These are phyloP conservation scores for Ascosphaera apis DNA, from an alignment of 2,329 filamentous ascomycete genomes.

Conservation along the genomic window DNA sequence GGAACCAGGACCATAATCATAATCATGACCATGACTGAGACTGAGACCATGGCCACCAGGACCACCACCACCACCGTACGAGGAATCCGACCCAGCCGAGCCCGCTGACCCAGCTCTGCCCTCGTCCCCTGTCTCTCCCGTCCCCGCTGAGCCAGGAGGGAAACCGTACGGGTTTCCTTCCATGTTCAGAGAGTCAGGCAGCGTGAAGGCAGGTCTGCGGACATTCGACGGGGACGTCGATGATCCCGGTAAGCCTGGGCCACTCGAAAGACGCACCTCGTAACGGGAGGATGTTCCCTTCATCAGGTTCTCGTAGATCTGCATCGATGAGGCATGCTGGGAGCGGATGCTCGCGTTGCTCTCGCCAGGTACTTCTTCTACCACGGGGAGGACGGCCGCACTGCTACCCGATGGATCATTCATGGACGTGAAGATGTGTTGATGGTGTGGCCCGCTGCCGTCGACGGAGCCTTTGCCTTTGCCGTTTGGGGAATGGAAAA, in stretches of 20 bases:
- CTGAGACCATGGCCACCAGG: not conserved
- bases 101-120: not conserved
- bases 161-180: slow-evolving; percentile 1
- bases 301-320: slow-evolving; percentile 1
- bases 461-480: slow-evolving; percentile 17
- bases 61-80: not conserved
- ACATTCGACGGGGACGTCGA: slow-evolving; percentile 5
- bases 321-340: not conserved
- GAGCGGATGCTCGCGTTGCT: slow-evolving; percentile 11
- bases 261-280: slow-evolving; percentile 4
- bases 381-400: slow-evolving; percentile 48
- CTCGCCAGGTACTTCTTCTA: slow-evolving; percentile 71
- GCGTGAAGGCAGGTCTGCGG: slow-evolving; percentile 1
- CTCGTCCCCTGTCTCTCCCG: slow-evolving; percentile 2
- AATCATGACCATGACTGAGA: not conserved
- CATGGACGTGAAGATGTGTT: slow-evolving; percentile 33
- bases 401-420: slow-evolving; percentile 29
- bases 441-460: slow-evolving; percentile 31
- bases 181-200: slow-evolving; percentile 1
- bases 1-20: not conserved
- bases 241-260: slow-evolving; percentile 4
- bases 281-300: not conserved
- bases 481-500: slow-evolving; percentile 38
- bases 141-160: not conserved
- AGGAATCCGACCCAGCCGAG: not conserved